These are phyloP conservation scores for Microcyclosporella mali DNA, from an alignment of 2,329 filamentous ascomycete species.

Conservation along the genomic window DNA sequence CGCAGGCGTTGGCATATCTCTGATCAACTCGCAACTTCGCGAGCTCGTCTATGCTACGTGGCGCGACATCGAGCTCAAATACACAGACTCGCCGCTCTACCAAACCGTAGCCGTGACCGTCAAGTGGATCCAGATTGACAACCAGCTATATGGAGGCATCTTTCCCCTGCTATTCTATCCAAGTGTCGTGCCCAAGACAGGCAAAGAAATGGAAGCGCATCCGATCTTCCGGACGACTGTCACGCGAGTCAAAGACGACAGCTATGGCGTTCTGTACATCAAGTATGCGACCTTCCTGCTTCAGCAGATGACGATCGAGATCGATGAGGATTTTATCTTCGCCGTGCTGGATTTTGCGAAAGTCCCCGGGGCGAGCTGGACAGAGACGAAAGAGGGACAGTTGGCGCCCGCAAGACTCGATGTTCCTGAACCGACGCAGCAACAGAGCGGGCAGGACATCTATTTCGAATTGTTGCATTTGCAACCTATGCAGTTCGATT, in stretches of 20 bases:
- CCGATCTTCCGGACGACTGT: slow-evolving; percentile 89
- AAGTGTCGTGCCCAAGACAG: slow-evolving; percentile 94
- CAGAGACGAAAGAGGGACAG: slow-evolving; percentile 72
- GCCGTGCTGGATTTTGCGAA: slow-evolving; percentile 92
- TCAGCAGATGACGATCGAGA: slow-evolving; percentile 96
- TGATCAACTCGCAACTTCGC: slow-evolving; percentile 86
- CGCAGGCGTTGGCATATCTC: slow-evolving; percentile 83
- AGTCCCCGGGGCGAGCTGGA: slow-evolving; percentile 83
- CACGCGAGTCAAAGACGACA: slow-evolving; percentile 94
- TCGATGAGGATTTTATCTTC: slow-evolving; percentile 98
- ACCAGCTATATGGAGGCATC: slow-evolving; percentile 94
- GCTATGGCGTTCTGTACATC: slow-evolving; percentile 95
- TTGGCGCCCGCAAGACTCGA: slow-evolving; percentile 86
- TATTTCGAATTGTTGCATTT: slow-evolving; percentile 97
- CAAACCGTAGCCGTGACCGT: slow-evolving; percentile 85
- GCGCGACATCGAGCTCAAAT: slow-evolving; percentile 82
- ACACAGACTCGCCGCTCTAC: slow-evolving; percentile 86
- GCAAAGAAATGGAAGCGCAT: slow-evolving; percentile 91
- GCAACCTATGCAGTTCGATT: slow-evolving; percentile 94
- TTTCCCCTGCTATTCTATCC: slow-evolving; percentile 97
- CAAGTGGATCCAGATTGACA: slow-evolving; percentile 99
- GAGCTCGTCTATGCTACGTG: slow-evolving; percentile 93
- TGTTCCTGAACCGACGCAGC: slow-evolving; percentile 82
- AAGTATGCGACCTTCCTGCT: slow-evolving; percentile 92
- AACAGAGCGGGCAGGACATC: slow-evolving; percentile 82